These are phyloP conservation scores for Chlorella sp. DNA, from an alignment of 139 green algal species.

Conservation along the genomic window DNA sequence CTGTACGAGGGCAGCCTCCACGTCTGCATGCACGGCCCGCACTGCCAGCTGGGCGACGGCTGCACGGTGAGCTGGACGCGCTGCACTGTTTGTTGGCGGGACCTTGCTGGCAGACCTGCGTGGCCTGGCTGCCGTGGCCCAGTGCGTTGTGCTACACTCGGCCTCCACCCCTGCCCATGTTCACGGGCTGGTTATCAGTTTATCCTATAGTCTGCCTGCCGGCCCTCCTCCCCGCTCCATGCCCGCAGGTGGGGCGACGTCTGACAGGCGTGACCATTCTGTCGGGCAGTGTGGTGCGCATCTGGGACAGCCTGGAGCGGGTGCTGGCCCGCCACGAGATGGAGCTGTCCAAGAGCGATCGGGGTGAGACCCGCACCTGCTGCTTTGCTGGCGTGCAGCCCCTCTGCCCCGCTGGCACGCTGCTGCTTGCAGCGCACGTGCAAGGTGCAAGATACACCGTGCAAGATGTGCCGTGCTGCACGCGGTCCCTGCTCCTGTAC, in stretches of 20 bases:
- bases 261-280: slow-evolving; percentile 74
- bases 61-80: slow-evolving; percentile 58
- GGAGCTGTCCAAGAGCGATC: slow-evolving; percentile 69
- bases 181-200: background rate
- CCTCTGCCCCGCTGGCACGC: no score
- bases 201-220: no score
- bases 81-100: background rate
- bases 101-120: background rate
- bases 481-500: no score
- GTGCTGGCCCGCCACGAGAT: slow-evolving; percentile 69
- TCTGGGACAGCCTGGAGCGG: slow-evolving; percentile 84
- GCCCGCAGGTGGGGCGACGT: slow-evolving; percentile 62
- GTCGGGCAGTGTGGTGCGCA: slow-evolving; percentile 73
- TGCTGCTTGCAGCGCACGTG: no score
- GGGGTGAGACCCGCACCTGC: no score
- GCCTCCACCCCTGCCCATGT: no score
- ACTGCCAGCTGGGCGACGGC: slow-evolving; percentile 59
- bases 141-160: no score
- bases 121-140: no score
- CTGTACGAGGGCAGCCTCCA: slow-evolving; percentile 56
- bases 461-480: no score
- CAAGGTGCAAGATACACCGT: no score
- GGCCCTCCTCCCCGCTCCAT: background rate
- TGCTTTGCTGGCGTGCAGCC: no score
- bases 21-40: slow-evolving; percentile 76